These are phyloP conservation scores for Saccharomycopsis fibuligera DNA, from an alignment of 805 yeast species.

Conservation along the genomic window DNA sequence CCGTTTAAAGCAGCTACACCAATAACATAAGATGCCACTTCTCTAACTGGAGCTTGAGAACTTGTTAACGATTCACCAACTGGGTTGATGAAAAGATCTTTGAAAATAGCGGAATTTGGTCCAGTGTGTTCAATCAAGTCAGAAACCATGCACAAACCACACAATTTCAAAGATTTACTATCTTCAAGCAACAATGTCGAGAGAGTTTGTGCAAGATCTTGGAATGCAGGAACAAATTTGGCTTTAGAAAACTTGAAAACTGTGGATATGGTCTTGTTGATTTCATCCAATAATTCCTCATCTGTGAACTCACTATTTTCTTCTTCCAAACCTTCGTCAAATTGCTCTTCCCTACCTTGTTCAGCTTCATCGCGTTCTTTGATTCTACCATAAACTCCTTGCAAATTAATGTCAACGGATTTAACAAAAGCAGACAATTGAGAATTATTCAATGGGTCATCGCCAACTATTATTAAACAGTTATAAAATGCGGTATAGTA, in stretches of 20 bases:
- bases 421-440: constrained; percentile 53
- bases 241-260: constrained; percentile 58
- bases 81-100: constrained; percentile 56
- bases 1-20: constrained; percentile 86
- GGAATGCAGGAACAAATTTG: constrained; percentile 59
- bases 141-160: constrained; percentile 74
- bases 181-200: constrained; percentile 57
- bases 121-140: constrained; percentile 82
- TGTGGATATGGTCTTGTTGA: constrained; percentile 65
- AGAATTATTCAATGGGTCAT: constrained; percentile 45
- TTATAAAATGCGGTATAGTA: constrained; percentile 68
- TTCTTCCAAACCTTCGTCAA: constrained; percentile 78
- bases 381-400: constrained; percentile 65
- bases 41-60: constrained; percentile 69
- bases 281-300: constrained; percentile 83
- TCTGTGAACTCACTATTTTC: constrained; percentile 82
- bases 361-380: constrained; percentile 66
- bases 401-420: constrained; percentile 53
- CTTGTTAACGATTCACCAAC: constrained; percentile 59
- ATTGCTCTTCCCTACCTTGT: constrained; percentile 66
- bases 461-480: constrained; percentile 62
- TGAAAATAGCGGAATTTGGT: constrained; percentile 53
- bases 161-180: constrained; percentile 60
- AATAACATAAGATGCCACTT: constrained; percentile 76
- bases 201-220: constrained; percentile 55